These are phyloP conservation scores for Russula sp. DNA, from an alignment of 768 basidiomycete species.

Conservation along the genomic window DNA sequence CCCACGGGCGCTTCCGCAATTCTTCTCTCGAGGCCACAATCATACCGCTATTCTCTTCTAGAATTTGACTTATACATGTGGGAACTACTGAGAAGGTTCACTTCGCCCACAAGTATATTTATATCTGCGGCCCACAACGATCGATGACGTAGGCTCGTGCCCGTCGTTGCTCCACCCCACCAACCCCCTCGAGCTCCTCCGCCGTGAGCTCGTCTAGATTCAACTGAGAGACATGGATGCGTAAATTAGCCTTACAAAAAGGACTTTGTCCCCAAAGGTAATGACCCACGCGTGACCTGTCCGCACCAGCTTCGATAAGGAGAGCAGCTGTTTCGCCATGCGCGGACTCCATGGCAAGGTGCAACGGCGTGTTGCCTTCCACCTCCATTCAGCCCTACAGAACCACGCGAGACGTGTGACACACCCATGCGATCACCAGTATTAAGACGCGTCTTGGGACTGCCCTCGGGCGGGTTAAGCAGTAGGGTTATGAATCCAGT, in stretches of 20 bases:
- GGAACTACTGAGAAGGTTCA: too few species aligned
- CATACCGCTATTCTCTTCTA: too few species aligned
- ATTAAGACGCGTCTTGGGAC: conserved; percentile 76
- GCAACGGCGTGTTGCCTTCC: conserved; percentile 88
- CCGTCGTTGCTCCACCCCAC: conserved; percentile 79
- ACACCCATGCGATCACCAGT: conserved; percentile 73
- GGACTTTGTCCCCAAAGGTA: conserved; percentile 6
- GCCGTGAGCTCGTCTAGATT: conserved; percentile 84
- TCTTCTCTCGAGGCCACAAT: too few species aligned
- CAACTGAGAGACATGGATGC: conserved; percentile 36
- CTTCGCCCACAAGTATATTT: background rate
- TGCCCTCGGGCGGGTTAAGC: conserved; percentile 72
- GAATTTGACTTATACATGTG: too few species aligned
- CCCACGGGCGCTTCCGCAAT: conserved; percentile 7
- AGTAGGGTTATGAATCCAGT: conserved; percentile 82
- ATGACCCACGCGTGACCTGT: conserved; percentile 71
- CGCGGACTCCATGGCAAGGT: conserved; percentile 95
- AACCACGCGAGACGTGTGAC: conserved; percentile 18
- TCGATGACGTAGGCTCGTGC: conserved; percentile 72
- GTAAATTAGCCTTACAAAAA: background rate
- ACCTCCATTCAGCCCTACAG: background rate
- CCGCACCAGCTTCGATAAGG: conserved; percentile 92
- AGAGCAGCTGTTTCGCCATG: conserved; percentile 87
- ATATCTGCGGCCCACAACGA: conserved; percentile 43
- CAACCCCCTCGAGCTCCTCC: conserved; percentile 84